A percentile compares a stretch with the other conserved stretches of the same genome.
These are phyloP conservation scores for Backusella australiensis DNA, from an alignment of 192 early-diverging fungal species.

Conservation along the genomic window DNA sequence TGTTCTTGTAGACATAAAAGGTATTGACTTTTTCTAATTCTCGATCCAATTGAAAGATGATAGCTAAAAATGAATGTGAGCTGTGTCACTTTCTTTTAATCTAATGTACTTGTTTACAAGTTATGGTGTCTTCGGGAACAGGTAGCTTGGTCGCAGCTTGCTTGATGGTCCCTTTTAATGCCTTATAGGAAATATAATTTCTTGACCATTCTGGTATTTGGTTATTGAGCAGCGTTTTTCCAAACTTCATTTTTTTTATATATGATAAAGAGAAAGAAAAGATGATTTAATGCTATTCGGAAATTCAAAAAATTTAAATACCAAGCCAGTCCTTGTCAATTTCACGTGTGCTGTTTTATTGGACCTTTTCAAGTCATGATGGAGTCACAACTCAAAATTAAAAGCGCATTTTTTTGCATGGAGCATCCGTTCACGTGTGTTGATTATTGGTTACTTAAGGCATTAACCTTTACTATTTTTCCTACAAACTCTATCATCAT, in stretches of 20 bases:
- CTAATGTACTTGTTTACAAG: conserved; percentile 13
- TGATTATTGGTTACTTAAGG: neutral
- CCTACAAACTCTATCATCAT: neutral
- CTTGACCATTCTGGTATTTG: conserved; percentile 59
- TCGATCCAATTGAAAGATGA: conserved; percentile 80
- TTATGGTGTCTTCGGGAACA: conserved; percentile 30
- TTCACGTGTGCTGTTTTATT: neutral
- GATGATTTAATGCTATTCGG: neutral
- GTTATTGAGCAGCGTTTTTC: conserved; percentile 46
- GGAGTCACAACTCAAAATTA: neutral
- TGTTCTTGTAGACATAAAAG: conserved; percentile 78
- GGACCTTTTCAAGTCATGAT: neutral
- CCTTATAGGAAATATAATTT: conserved; percentile 62
- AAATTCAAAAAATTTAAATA: neutral
- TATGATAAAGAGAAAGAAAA: neutral
- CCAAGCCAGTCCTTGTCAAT: neutral
- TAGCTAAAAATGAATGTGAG: conserved; percentile 54
- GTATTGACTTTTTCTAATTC: conserved; percentile 84
- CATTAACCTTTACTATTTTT: neutral
- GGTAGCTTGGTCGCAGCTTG: conserved; percentile 17
- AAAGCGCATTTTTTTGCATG: neutral
- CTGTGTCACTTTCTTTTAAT: neutral
- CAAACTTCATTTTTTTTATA: conserved; percentile 47
- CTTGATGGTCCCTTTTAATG: conserved; percentile 78
- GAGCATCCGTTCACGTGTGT: neutral